Percentiles rank a stretch among this genome's conserved stretches.
These are phyloP conservation scores for Kodamaea lidongshanica DNA, from an alignment of 805 yeast species.

Conservation along the genomic window DNA sequence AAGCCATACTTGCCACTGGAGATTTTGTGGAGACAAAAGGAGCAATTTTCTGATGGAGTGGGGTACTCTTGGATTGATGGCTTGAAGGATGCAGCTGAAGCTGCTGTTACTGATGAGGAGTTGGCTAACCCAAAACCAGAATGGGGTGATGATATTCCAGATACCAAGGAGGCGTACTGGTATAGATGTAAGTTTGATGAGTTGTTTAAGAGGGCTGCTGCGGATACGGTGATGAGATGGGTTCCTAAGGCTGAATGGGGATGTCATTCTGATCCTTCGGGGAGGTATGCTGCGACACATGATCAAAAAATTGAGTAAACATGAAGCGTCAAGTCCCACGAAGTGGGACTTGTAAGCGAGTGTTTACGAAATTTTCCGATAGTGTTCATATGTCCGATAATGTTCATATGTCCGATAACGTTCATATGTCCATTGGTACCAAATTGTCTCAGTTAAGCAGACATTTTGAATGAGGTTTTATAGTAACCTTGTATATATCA, in stretches of 20 bases:
- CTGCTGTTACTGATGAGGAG: slow-evolving; percentile 80
- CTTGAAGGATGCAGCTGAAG: slow-evolving; percentile 91
- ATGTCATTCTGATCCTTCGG: slow-evolving; percentile 97
- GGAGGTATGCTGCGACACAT: slow-evolving; percentile 91
- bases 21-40: slow-evolving; percentile 99
- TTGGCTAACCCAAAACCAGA: slow-evolving; percentile 85
- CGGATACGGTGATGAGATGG: slow-evolving; percentile 98
- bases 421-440: no score
- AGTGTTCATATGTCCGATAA: no score
- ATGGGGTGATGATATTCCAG: slow-evolving; percentile 94
- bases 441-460: no score
- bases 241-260: slow-evolving; percentile 99
- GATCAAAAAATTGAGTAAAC: slow-evolving; percentile 49
- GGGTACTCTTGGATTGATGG: slow-evolving; percentile 99
- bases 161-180: slow-evolving; percentile 99
- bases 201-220: slow-evolving; percentile 83
- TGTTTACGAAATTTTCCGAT: no score
- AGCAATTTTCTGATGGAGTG: slow-evolving; percentile 98
- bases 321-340: no score
- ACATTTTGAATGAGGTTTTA: no score
- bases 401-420: no score
- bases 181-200: slow-evolving; percentile 87
- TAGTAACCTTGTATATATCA: no score
- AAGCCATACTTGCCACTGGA: slow-evolving; percentile 94
- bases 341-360: no score